These are phyloP conservation scores for Solanum dulcamara DNA, from an alignment of 257 asterid genomes.

Conservation along the genomic window DNA sequence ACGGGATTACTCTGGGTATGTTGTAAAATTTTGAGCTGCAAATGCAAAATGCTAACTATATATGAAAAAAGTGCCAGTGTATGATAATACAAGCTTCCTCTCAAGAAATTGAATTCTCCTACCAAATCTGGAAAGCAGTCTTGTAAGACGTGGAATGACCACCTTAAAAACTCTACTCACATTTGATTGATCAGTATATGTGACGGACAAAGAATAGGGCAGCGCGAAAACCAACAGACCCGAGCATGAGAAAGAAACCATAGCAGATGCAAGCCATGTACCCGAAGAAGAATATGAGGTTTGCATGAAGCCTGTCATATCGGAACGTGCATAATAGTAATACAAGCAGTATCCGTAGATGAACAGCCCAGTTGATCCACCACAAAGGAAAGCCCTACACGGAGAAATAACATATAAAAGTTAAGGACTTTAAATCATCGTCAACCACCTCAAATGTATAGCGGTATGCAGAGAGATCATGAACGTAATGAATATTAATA, in stretches of 20 bases:
- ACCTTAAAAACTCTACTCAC: conserved; percentile 20
- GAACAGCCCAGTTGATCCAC: conserved; percentile 89
- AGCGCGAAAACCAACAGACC: conserved; percentile 37
- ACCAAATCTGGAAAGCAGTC: neutral
- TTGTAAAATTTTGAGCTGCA: neutral
- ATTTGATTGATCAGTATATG: conserved; percentile 37
- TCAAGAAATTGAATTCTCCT: conserved; percentile 2
- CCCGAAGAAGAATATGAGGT: conserved; percentile 73
- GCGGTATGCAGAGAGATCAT: neutral
- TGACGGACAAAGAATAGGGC: conserved; percentile 39
- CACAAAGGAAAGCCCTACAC: conserved; percentile 73
- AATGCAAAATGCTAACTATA: neutral
- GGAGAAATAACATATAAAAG: neutral
- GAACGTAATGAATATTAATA: neutral
- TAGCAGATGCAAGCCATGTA: conserved; percentile 48
- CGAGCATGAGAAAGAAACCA: conserved; percentile 49
- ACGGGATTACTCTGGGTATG: too few relatives aligned
- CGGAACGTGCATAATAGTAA: conserved; percentile 75
- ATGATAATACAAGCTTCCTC: conserved; percentile 8
- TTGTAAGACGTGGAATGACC: neutral
- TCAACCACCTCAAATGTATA: neutral
- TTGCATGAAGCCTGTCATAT: conserved; percentile 97
- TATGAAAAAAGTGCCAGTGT: neutral
- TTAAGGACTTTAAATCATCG: neutral
- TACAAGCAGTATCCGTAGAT: conserved; percentile 77